Evolutionary conservation across 2,329 filamentous ascomycete species (phyloP).

Genomic region (Ophiostoma pallidulum): DNA sequence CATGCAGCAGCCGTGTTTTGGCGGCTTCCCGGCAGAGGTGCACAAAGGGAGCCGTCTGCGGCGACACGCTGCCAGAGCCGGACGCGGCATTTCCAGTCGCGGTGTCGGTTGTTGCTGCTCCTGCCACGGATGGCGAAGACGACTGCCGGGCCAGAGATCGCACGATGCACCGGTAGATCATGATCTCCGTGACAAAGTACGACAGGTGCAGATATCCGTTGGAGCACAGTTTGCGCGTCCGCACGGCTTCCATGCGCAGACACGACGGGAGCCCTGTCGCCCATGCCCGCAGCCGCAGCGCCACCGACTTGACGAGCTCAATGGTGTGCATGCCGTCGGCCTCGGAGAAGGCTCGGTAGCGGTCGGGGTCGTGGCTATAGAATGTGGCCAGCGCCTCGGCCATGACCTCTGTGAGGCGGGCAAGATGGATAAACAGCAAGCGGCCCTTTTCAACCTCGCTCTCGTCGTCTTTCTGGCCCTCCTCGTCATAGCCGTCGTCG

Average conservation of each 20-base stretch:
- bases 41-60: conserved; percentile 16
- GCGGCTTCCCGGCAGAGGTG: conserved; percentile 29
- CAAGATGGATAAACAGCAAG: conserved; percentile 41
- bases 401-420: conserved; percentile 40
- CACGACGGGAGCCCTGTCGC: conserved; percentile 15
- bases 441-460: conserved; percentile 36
- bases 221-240: conserved; percentile 22
- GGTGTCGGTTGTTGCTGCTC: no score
- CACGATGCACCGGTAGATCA: conserved; percentile 40
- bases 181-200: conserved; percentile 42
- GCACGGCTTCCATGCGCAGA: conserved; percentile 20
- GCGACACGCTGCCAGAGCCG: no score
- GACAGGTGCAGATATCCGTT: conserved; percentile 39
- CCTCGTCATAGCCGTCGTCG: conserved; percentile 2
- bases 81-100: no score
- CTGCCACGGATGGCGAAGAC: conserved; percentile 13
- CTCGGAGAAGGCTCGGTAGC: conserved; percentile 14
- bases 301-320: conserved; percentile 21
- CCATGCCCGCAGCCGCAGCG: conserved; percentile 19
- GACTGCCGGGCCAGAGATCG: conserved; percentile 30
- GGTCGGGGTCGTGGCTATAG: conserved; percentile 30
- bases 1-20: conserved; percentile 29
- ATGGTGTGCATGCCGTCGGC: conserved; percentile 5
- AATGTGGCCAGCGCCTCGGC: conserved; percentile 41
- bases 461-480: conserved; percentile 21